Evolutionary conservation across 2,329 filamentous ascomycete genomes (phyloP).

Genomic region (Aspergillus phoenicis): DNA sequence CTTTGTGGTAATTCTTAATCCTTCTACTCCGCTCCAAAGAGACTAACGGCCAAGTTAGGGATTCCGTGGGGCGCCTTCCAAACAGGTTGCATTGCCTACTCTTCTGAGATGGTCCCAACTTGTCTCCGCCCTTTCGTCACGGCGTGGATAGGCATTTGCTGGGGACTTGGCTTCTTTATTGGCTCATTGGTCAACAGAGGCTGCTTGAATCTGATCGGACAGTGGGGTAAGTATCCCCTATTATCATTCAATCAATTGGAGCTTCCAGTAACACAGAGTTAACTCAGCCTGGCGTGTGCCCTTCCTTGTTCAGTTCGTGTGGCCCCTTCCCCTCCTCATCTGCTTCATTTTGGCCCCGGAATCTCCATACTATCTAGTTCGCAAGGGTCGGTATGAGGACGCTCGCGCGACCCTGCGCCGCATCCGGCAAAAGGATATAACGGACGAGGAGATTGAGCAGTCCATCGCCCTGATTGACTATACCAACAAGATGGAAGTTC

Average conservation of each 20-base stretch:
- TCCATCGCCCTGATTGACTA: neutral
- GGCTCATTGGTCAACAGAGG: neutral
- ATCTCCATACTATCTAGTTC: no score
- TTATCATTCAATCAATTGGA: no score
- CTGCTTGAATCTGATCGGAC: neutral
- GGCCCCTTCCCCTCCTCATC: no score
- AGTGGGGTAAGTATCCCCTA: no score
- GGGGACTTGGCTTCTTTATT: neutral
- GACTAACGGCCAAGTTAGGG: no score
- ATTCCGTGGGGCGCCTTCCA: neutral
- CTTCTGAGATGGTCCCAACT: neutral
- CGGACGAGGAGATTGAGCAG: neutral
- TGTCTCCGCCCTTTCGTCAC: neutral
- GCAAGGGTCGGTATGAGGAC: neutral
- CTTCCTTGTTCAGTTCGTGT: no score
- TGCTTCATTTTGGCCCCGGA: no score
- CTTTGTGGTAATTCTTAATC: neutral
- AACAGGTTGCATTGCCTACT: neutral
- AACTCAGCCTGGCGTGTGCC: no score
- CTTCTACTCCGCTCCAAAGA: no score
- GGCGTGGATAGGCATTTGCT: neutral
- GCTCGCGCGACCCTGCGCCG: neutral
- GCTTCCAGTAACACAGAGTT: no score
- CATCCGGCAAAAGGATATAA: neutral
- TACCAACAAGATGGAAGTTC: no score